Conservation (phyloP, 2,329 filamentous ascomycete genomes). For the Fusarium sterilihyphosum region DNA sequence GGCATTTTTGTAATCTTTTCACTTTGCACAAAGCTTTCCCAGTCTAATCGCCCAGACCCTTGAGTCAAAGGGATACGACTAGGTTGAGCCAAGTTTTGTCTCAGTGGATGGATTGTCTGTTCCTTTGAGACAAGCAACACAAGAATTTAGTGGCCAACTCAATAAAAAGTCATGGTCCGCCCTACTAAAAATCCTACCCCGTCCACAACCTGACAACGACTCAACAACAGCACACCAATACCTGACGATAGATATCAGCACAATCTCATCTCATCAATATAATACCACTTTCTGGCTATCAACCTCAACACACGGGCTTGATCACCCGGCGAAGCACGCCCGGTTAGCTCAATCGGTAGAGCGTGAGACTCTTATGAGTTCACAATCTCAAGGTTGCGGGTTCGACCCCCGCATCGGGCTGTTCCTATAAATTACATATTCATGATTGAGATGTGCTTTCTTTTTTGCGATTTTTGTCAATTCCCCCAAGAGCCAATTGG, state of each 20-base stretch:
- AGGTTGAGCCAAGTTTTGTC: rapidly evolving
- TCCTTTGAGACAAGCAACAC: not conserved
- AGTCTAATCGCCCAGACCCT: not conserved
- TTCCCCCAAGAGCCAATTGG: rapidly evolving
- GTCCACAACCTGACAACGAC: rapidly evolving
- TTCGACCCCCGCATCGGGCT: conserved; percentile 60
- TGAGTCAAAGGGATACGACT: not conserved
- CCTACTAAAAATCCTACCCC: rapidly evolving
- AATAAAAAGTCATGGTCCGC: not conserved
- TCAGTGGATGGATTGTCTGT: not conserved
- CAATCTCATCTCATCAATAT: rapidly evolving
- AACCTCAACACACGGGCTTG: conserved; percentile 15
- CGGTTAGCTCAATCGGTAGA: conserved; percentile 60
- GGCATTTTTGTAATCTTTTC: not conserved
- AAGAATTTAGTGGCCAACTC: not conserved
- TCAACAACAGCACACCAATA: not conserved
- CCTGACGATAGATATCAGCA: no score
- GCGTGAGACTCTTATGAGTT: conserved; percentile 71
- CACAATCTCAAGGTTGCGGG: conserved; percentile 65
- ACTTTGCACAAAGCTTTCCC: not conserved
- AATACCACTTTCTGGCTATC: rapidly evolving
- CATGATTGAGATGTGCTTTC: conserved; percentile 32
- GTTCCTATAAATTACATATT: conserved; percentile 46
- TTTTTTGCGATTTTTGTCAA: not conserved
- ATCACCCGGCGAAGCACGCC: conserved; percentile 59